phyloP scores from a whole-genome alignment of 2,329 filamentous ascomycete genomes.

The Stemphylium beticola region DNA sequence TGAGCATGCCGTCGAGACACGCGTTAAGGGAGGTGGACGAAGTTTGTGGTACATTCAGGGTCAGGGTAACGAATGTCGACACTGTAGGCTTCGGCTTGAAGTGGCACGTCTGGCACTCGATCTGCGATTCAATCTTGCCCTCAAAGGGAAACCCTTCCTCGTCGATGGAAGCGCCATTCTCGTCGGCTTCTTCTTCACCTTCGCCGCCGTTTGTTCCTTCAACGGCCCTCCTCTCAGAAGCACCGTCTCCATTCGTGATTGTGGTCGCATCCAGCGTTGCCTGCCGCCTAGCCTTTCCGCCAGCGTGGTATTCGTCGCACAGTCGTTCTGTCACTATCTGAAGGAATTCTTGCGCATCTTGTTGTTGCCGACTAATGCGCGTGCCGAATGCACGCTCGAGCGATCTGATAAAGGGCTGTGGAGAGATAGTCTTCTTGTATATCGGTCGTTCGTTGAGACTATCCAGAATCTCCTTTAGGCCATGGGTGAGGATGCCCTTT shows the following conservation, averaged over 20 bases:
- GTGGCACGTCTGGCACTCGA: constrained; percentile 87
- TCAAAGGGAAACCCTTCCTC: constrained; percentile 89
- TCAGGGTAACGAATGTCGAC: constrained; percentile 90
- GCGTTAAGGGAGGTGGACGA: constrained; percentile 77
- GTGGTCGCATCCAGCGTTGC: constrained; percentile 49
- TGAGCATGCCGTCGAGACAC: constrained; percentile 93
- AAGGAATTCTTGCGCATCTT: constrained; percentile 96
- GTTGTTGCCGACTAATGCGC: constrained; percentile 90
- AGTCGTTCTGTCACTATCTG: constrained; percentile 92
- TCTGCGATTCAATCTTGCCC: constrained; percentile 90
- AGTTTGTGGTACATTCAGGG: constrained; percentile 85
- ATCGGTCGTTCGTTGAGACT: constrained; percentile 91
- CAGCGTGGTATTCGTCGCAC: constrained; percentile 92
- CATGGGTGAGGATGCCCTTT: constrained; percentile 80
- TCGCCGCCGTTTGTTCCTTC: constrained; percentile 36
- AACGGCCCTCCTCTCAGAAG: constrained; percentile 23
- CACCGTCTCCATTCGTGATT: constrained; percentile 25
- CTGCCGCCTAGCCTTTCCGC: constrained; percentile 71
- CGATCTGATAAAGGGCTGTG: constrained; percentile 79
- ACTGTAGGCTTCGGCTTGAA: constrained; percentile 86
- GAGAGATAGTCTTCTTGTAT: constrained; percentile 90
- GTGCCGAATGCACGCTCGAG: constrained; percentile 88
- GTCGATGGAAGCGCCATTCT: constrained; percentile 28
- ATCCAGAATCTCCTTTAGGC: constrained; percentile 91
- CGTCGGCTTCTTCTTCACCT: constrained; percentile 39